Percentiles rank a stretch among this genome's conserved stretches.
These are phyloP conservation scores for Hirsutella minnesotensis DNA, from an alignment of 2,329 filamentous ascomycete genomes.

Conservation along the genomic window DNA sequence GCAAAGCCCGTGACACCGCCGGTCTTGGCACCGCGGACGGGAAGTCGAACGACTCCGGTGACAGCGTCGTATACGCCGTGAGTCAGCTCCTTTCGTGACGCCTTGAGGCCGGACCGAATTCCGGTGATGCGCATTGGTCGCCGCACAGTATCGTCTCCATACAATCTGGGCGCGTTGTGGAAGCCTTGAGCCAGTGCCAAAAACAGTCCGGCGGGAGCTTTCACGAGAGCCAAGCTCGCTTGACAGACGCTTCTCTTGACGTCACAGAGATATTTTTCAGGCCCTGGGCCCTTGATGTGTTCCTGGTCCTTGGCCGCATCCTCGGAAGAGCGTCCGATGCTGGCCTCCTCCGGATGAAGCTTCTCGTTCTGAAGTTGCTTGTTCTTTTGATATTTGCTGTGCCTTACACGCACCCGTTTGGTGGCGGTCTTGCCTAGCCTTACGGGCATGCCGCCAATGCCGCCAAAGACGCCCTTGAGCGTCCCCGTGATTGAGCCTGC, in stretches of 20 bases:
- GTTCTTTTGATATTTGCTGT: constrained; percentile 37
- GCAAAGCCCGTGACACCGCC: constrained; percentile 33
- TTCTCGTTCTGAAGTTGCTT: constrained; percentile 23
- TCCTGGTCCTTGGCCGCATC: background rate
- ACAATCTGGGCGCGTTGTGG: constrained; percentile 58
- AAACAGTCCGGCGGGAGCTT: constrained; percentile 48
- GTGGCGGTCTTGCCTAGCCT: constrained; percentile 46
- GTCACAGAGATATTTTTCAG: constrained; percentile 31
- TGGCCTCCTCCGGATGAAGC: background rate
- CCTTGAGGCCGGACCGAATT: constrained; percentile 49
- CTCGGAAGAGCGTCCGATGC: background rate
- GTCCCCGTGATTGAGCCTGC: constrained; percentile 50
- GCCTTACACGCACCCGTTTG: constrained; percentile 38
- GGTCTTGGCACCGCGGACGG: constrained; percentile 43
- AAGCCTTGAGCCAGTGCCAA: constrained; percentile 56
- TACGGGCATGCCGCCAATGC: constrained; percentile 52
- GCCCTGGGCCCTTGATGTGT: constrained; percentile 2
- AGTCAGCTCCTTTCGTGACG: constrained; percentile 47
- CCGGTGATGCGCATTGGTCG: constrained; percentile 52
- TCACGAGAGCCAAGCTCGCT: constrained; percentile 37
- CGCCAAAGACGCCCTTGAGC: constrained; percentile 46
- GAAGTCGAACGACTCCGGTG: constrained; percentile 49
- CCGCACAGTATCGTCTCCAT: constrained; percentile 58
- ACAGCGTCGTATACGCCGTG: constrained; percentile 55
- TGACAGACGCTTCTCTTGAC: constrained; percentile 39